Percentiles rank a stretch among this genome's conserved stretches.
Conservation (phyloP, 352 stramenopile genomes). For the Globisporangium orthogonon region DNA sequence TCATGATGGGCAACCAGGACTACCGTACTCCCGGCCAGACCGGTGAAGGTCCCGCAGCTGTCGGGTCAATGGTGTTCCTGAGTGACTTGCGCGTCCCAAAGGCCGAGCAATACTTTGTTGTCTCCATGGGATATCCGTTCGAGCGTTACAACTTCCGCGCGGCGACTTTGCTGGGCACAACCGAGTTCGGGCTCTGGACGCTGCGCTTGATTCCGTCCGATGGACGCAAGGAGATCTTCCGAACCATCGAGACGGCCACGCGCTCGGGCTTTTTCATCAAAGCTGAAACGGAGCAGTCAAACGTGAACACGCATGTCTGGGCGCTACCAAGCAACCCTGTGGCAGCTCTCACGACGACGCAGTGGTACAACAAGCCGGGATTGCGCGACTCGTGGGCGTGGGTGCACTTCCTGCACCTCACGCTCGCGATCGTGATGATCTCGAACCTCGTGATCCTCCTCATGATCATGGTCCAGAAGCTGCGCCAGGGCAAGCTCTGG, state of each 20-base stretch:
- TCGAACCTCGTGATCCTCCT: slow-evolving; percentile 27
- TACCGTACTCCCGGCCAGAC: slow-evolving; percentile 8
- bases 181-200: slow-evolving; percentile 1
- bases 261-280: slow-evolving; percentile 12
- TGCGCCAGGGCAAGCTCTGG: slow-evolving; percentile 29
- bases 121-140: slow-evolving; percentile 15
- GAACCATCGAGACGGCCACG: neutral
- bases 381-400: slow-evolving; percentile 17
- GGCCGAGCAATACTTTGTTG: slow-evolving; percentile 10
- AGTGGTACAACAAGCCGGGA: slow-evolving; percentile 1
- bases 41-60: slow-evolving; percentile 1
- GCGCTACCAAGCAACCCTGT: slow-evolving; percentile 5
- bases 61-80: slow-evolving; percentile 13
- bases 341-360: neutral
- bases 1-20: slow-evolving; percentile 14
- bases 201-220: no score
- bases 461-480: slow-evolving; percentile 25
- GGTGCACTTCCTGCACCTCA: slow-evolving; percentile 17
- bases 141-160: slow-evolving; percentile 4
- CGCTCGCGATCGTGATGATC: slow-evolving; percentile 12
- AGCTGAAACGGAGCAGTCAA: slow-evolving; percentile 8
- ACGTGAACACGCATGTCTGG: slow-evolving; percentile 15
- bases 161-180: slow-evolving; percentile 1
- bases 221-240: no score
- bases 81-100: slow-evolving; percentile 7